Evolutionary conservation across 176 grass and related monocot species (phyloP).

Genomic region (Metroxylon sagu): DNA sequence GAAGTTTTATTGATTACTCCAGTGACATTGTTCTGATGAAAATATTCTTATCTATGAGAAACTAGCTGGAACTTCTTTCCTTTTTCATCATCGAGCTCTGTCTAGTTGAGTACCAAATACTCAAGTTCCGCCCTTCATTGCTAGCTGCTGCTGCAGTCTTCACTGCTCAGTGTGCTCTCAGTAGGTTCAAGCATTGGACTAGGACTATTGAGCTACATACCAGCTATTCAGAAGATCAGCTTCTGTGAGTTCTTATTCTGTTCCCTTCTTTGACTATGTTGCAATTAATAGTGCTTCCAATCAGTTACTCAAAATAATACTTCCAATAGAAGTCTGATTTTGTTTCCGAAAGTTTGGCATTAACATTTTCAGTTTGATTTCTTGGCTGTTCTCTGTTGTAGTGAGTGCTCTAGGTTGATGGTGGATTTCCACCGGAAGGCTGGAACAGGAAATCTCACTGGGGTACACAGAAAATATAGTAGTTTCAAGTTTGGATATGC

Average conservation of each 20-base stretch:
- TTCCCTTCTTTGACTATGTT: too few relatives aligned
- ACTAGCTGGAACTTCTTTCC: slow-evolving; percentile 61
- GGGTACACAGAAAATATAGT: slow-evolving; percentile 66
- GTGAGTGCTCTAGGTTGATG: slow-evolving; percentile 72
- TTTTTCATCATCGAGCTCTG: slow-evolving; percentile 84
- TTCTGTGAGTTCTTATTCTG: slow-evolving; percentile 45
- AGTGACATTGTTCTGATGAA: too few relatives aligned
- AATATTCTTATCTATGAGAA: not conserved
- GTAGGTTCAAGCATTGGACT: slow-evolving; percentile 47
- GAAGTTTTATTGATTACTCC: too few relatives aligned
- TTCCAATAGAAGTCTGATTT: too few relatives aligned
- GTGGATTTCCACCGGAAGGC: slow-evolving; percentile 81
- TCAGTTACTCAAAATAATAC: too few relatives aligned
- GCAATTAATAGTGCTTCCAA: too few relatives aligned
- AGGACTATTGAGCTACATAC: slow-evolving; percentile 53
- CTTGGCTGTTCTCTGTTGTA: slow-evolving; percentile 12
- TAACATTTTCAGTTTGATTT: not conserved
- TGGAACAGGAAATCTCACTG: slow-evolving; percentile 45
- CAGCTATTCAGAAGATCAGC: slow-evolving; percentile 66
- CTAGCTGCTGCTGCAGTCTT: slow-evolving; percentile 74
- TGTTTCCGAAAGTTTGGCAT: too few relatives aligned
- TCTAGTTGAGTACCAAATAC: slow-evolving; percentile 74
- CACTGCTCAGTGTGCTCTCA: slow-evolving; percentile 76
- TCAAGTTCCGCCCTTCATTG: slow-evolving; percentile 61
- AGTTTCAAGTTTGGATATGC: slow-evolving; percentile 57